phyloP scores from a whole-genome alignment of 179 eudicot genomes.

The Nepenthes alata region DNA sequence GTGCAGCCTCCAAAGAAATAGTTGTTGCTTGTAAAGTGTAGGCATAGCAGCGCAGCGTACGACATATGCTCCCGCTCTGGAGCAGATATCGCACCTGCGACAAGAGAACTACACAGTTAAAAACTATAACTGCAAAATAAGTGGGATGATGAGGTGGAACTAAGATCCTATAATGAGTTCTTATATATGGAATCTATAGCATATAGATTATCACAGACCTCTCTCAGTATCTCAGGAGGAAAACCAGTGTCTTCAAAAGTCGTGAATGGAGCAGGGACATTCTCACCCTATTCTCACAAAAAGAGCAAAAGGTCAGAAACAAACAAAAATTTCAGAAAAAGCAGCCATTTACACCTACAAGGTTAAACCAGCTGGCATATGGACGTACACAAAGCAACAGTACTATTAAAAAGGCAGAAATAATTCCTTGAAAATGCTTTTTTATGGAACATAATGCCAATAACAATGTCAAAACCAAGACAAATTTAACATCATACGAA shows the following conservation, averaged over 20 bases:
- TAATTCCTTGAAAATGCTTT: no score
- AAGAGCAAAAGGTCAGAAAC: constrained; percentile 11
- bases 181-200: background rate
- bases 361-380: background rate
- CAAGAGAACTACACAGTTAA: constrained; percentile 48
- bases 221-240: constrained; percentile 61
- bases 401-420: no score
- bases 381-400: no score
- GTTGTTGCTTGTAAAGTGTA: constrained; percentile 48
- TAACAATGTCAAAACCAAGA: no score
- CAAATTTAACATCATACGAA: no score
- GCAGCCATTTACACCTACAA: background rate
- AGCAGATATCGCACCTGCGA: constrained; percentile 99
- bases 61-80: constrained; percentile 92
- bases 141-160: background rate
- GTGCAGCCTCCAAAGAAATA: constrained; percentile 90
- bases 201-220: constrained; percentile 26
- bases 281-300: constrained; percentile 46
- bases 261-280: constrained; percentile 75
- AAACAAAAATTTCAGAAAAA: background rate
- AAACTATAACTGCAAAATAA: constrained; percentile 6
- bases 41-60: constrained; percentile 86
- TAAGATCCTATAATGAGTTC: background rate
- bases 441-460: no score
- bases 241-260: constrained; percentile 72